Evolutionary conservation across 2,329 filamentous ascomycete genomes (phyloP).

Genomic region (Cyphellophora europaea): DNA sequence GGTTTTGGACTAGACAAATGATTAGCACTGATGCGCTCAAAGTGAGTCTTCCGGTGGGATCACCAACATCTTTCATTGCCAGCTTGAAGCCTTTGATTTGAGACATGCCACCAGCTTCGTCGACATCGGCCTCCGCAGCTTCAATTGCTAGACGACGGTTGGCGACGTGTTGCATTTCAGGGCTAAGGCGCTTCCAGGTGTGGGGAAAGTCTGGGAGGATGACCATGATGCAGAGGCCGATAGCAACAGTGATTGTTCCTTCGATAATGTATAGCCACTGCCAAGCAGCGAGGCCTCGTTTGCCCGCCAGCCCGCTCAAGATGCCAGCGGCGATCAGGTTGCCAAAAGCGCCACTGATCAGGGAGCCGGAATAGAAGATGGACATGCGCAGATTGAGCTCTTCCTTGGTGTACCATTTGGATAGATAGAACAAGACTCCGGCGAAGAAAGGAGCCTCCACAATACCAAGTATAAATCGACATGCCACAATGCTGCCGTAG

Average conservation of each 20-base stretch:
- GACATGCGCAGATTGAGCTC: slow-evolving; percentile 42
- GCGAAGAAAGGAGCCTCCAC: slow-evolving; percentile 37
- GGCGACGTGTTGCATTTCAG: slow-evolving; percentile 38
- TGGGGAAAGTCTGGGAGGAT: slow-evolving; percentile 29
- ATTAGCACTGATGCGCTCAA: slow-evolving; percentile 18
- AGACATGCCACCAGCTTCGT: slow-evolving; percentile 38
- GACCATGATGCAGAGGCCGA: slow-evolving; percentile 24
- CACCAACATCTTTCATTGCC: slow-evolving; percentile 40
- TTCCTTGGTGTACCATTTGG: slow-evolving; percentile 42
- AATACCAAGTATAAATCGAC: slow-evolving; percentile 8
- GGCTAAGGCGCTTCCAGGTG: slow-evolving; percentile 32
- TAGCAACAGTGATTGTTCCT: slow-evolving; percentile 25
- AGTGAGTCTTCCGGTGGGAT: slow-evolving; percentile 44
- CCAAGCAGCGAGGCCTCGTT: slow-evolving; percentile 28
- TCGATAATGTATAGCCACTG: slow-evolving; percentile 33
- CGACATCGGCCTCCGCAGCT: slow-evolving; percentile 38
- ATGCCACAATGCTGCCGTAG: slow-evolving; percentile 30
- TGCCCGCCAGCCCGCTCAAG: slow-evolving; percentile 27
- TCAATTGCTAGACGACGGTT: slow-evolving; percentile 42
- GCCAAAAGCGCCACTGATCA: slow-evolving; percentile 44
- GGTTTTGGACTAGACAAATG: slow-evolving; percentile 24
- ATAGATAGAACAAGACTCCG: slow-evolving; percentile 40
- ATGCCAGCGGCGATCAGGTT: slow-evolving; percentile 45
- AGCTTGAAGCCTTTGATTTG: slow-evolving; percentile 42
- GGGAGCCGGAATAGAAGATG: slow-evolving; percentile 43